Evolutionary conservation across 2,329 filamentous ascomycete genomes (phyloP), one percentile per base, ranked within the genome.

Genomic region (Bipolaris cookei): DNA sequence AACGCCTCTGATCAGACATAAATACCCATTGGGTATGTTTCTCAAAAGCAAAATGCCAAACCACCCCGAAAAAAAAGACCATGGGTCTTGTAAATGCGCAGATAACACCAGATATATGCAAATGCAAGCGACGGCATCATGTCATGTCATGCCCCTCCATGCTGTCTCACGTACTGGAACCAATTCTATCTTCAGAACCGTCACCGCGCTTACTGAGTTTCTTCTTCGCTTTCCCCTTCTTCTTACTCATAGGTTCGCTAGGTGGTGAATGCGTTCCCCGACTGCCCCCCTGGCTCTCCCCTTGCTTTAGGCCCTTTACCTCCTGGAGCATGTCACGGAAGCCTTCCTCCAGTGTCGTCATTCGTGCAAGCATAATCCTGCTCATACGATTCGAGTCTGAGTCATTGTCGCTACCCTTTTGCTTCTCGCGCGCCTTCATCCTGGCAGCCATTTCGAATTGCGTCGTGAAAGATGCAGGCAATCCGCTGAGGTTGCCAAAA

Each of bases 261-360:
- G 70, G 67, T 7, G 72, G 68, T 18, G 64, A 71, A 14, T 65
- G 64, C 11, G 67, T 70, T 10, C 70, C 68, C n/a, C 65, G 65
- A 37, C 69, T 72, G 6, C 58, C 64, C 6, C 50, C 54, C 21
- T 69, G 61, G 45, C 68, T 65, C 1, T 69, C 72, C 20, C 69
- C 75, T 61, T 74, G 76, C 76, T 81, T 85, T 73, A 85, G 78
- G 61, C 87, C 86, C 60, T 90, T 87, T 74, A 96, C 88, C 75
- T 95, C 91, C 61, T 86, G 87, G 54, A 92, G 85, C n/a, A 96
- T 88, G 58, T 97, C 91, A 2, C 90, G 85, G 74, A 98, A 94
- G 13, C 92, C 90, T 76, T 96, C 92, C 74, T 98, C 93, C 2
- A 98, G 82, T 6, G 90, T 94, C 74, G 95, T 95, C 92, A 97